A percentile compares a stretch with the other conserved stretches of the same genome.
Evolutionary conservation across 2,329 filamentous ascomycete genomes (phyloP).

Genomic region (Plenodomus lindquistii): DNA sequence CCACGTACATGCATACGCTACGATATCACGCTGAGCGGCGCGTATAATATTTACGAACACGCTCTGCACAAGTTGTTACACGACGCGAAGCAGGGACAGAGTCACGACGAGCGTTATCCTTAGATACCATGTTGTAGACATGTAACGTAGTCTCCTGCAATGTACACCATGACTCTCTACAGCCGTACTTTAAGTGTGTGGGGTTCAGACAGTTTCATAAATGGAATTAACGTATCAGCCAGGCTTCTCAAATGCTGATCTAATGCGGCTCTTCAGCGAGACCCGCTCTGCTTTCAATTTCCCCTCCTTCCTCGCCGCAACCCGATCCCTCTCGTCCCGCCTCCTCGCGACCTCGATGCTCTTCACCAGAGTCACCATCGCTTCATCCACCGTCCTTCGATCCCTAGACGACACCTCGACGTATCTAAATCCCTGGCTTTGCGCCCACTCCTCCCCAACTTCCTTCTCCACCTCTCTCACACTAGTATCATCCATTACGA

Average conservation of each 20-base stretch:
- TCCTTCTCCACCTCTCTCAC: slow-evolving; percentile 18
- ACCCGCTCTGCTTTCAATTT: not conserved
- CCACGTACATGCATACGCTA: too few relatives aligned
- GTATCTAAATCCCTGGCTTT: slow-evolving; percentile 22
- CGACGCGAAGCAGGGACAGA: too few relatives aligned
- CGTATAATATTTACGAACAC: too few relatives aligned
- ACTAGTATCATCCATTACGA: slow-evolving; percentile 3
- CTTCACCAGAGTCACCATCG: slow-evolving; percentile 19
- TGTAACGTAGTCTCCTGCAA: too few relatives aligned
- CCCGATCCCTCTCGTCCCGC: slow-evolving; percentile 6
- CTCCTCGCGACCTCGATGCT: slow-evolving; percentile 11
- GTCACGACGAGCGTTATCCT: too few relatives aligned
- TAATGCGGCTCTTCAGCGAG: not conserved
- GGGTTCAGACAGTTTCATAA: too few relatives aligned
- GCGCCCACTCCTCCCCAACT: slow-evolving; percentile 28
- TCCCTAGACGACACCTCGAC: slow-evolving; percentile 22
- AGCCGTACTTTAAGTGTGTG: too few relatives aligned
- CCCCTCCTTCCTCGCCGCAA: not conserved
- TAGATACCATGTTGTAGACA: too few relatives aligned
- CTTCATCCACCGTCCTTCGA: slow-evolving; percentile 11
- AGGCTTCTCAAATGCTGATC: not conserved
- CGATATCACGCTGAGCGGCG: too few relatives aligned
- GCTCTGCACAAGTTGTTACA: too few relatives aligned
- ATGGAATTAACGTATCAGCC: too few relatives aligned
- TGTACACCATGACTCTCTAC: too few relatives aligned